Conservation (phyloP, 306 rosid genomes). For the Myrica gale region DNA sequence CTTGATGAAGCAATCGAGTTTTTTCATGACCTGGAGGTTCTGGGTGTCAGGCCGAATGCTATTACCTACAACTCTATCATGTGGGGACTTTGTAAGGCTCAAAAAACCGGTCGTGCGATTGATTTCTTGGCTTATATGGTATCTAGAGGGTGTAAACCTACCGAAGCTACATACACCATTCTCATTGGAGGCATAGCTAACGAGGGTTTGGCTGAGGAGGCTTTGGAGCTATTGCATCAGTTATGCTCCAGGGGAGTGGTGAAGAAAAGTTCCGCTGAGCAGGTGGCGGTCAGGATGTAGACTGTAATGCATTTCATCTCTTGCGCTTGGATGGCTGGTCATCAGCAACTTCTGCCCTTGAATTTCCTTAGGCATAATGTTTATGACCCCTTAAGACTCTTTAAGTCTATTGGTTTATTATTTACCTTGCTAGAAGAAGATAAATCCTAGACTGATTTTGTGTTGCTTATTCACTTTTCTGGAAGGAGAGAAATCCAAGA, state of each 20-base stretch:
- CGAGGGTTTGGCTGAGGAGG: constrained; percentile 87
- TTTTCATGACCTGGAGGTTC: constrained; percentile 62
- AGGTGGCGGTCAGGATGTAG: constrained; percentile 59
- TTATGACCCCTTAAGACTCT: background rate
- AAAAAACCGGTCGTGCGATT: constrained; percentile 69
- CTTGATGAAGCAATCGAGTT: constrained; percentile 52
- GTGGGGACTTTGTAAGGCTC: constrained; percentile 79
- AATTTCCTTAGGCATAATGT: constrained; percentile 15
- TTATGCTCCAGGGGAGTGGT: constrained; percentile 68
- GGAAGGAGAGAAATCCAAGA: constrained; percentile 16
- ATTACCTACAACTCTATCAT: constrained; percentile 73
- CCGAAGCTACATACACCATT: constrained; percentile 83
- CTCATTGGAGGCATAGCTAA: constrained; percentile 87
- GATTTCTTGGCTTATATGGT: constrained; percentile 78
- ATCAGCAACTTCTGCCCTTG: constrained; percentile 16
- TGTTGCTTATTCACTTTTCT: constrained; percentile 10
- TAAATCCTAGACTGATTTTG: constrained; percentile 32
- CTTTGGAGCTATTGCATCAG: constrained; percentile 67
- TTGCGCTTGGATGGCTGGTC: constrained; percentile 7
- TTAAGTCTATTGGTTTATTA: background rate
- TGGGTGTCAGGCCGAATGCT: constrained; percentile 58
- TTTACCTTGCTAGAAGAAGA: constrained; percentile 15
- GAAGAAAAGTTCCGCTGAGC: constrained; percentile 75
- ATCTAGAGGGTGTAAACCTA: constrained; percentile 71
- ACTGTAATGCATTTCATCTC: constrained; percentile 14